phyloP scores from a whole-genome alignment of 2,329 filamentous ascomycete genomes.

The Thelonectria rubi region DNA sequence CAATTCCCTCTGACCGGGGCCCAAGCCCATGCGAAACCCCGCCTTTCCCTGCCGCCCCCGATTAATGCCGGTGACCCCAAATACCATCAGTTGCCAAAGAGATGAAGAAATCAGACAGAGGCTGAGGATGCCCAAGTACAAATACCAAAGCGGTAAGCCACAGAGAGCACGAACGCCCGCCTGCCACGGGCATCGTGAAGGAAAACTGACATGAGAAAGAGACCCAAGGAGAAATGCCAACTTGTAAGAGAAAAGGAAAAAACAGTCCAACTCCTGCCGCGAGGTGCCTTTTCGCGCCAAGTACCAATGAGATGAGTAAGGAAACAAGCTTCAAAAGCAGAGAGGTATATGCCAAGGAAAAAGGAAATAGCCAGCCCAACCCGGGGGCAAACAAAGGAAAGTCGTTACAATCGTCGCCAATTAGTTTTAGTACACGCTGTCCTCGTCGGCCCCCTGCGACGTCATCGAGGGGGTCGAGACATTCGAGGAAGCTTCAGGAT shows the following conservation, averaged over 20 bases:
- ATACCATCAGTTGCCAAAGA: slow-evolving; percentile 33
- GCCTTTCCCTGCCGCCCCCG: slow-evolving; percentile 39
- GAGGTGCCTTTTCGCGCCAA: slow-evolving; percentile 38
- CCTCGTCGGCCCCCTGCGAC: slow-evolving; percentile 75
- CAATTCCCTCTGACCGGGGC: slow-evolving; percentile 42
- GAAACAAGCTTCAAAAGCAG: slow-evolving; percentile 44
- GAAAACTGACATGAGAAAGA: slow-evolving; percentile 39
- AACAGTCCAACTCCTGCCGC: slow-evolving; percentile 43
- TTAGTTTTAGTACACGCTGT: slow-evolving; percentile 73
- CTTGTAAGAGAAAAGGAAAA: slow-evolving; percentile 26
- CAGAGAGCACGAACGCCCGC: slow-evolving; percentile 45
- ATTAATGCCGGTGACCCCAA: slow-evolving; percentile 42
- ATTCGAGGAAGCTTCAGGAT: slow-evolving; percentile 74
- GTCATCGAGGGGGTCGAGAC: slow-evolving; percentile 77
- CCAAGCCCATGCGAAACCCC: slow-evolving; percentile 43
- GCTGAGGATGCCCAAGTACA: slow-evolving; percentile 29
- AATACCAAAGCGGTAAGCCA: slow-evolving; percentile 28
- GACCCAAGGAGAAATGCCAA: slow-evolving; percentile 42
- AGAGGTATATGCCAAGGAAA: slow-evolving; percentile 47
- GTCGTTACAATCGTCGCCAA: slow-evolving; percentile 61
- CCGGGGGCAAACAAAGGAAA: slow-evolving; percentile 53
- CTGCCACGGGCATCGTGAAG: slow-evolving; percentile 50
- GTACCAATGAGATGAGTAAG: slow-evolving; percentile 34
- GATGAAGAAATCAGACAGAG: slow-evolving; percentile 26
- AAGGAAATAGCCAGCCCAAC: slow-evolving; percentile 38